Conservation (phyloP, 2,329 filamentous ascomycete genomes). For the Myriosclerotinia curreyana region DNA sequence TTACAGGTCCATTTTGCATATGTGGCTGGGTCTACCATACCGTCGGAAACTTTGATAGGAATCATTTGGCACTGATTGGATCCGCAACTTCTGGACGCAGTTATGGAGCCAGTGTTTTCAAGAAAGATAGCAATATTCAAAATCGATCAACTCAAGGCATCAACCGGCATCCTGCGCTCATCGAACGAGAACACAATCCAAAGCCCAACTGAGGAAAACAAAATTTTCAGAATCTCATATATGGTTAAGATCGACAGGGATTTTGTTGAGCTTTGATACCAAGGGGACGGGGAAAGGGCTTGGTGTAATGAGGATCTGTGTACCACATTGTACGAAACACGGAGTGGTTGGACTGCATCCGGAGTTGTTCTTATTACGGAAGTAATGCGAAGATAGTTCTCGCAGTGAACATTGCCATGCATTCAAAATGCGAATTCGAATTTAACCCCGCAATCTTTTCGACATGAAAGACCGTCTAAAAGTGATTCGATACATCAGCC, state of each 20-base stretch:
- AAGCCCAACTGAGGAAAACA: background rate
- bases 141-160: background rate
- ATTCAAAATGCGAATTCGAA: constrained; percentile 3
- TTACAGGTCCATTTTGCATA: background rate
- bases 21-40: constrained; percentile 7
- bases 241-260: background rate
- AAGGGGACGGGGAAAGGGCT: background rate
- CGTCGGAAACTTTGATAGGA: background rate
- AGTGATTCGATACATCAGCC: background rate
- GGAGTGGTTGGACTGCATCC: background rate
- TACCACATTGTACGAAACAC: background rate
- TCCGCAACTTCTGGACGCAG: background rate
- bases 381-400: background rate
- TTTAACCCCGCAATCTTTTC: background rate
- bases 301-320: constrained; percentile 1
- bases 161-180: background rate
- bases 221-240: background rate
- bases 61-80: background rate
- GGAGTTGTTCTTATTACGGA: background rate
- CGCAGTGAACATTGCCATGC: constrained; percentile 4
- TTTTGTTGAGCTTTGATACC: constrained; percentile 2
- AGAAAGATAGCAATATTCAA: background rate
- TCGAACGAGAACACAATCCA: background rate
- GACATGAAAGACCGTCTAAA: background rate
- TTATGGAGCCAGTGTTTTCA: background rate